phyloP scores from a whole-genome alignment of 2,329 filamentous ascomycete species.

The Botrytis squamosa region DNA sequence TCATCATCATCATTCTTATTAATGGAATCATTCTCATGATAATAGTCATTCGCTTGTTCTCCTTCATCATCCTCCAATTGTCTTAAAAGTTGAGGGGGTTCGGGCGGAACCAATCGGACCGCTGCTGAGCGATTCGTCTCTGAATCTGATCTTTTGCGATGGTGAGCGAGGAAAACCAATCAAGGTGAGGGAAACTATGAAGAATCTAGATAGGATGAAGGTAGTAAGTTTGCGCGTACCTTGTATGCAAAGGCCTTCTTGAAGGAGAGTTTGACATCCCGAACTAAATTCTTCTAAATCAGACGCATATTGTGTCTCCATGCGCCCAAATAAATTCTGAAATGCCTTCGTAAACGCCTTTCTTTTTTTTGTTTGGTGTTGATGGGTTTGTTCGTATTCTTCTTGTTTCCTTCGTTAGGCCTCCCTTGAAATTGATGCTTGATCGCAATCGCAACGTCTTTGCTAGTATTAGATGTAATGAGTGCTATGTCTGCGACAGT shows the following conservation, averaged over 20 bases:
- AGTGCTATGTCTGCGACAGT: constrained; percentile 11
- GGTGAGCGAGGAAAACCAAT: constrained; percentile 15
- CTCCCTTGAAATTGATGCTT: neutral
- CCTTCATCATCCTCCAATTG: constrained; percentile 16
- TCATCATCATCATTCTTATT: constrained; percentile 28
- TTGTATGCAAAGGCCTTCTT: constrained; percentile 26
- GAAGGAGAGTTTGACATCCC: constrained; percentile 27
- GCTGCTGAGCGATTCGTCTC: constrained; percentile 30
- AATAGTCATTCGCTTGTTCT: neutral
- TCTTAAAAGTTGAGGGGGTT: constrained; percentile 28
- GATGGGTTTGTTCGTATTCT: neutral
- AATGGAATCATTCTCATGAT: constrained; percentile 14
- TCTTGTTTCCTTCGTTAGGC: neutral
- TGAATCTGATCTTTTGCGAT: constrained; percentile 31
- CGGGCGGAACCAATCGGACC: constrained; percentile 29
- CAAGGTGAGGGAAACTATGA: constrained; percentile 10
- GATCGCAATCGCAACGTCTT: constrained; percentile 1
- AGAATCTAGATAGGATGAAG: neutral
- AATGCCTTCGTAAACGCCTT: constrained; percentile 2
- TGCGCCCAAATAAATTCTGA: constrained; percentile 12
- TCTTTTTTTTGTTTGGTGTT: neutral
- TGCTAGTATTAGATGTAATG: neutral
- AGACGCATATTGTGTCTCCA: constrained; percentile 25
- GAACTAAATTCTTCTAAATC: constrained; percentile 24
- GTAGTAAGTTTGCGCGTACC: constrained; percentile 16